Evolutionary conservation across 768 basidiomycete species (phyloP).

Genomic region (Butyriboletus loyo): DNA sequence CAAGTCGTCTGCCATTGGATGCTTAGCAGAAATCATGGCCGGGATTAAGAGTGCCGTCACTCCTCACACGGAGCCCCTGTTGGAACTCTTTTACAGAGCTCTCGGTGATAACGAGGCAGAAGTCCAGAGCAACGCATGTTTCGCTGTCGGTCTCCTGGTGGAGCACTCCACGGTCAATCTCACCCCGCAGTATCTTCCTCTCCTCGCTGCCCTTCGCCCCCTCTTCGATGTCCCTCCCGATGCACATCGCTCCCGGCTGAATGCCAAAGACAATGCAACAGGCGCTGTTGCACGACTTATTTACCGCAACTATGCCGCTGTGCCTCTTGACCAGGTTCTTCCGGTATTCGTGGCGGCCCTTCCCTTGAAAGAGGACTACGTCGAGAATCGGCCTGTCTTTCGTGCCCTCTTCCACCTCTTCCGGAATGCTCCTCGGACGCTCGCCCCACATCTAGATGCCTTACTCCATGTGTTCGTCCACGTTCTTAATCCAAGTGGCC

Average conservation of each 20-base stretch:
- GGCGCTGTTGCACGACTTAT: slow-evolving; percentile 91
- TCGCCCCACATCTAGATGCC: slow-evolving; percentile 74
- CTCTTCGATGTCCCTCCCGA: slow-evolving; percentile 69
- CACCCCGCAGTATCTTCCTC: slow-evolving; percentile 70
- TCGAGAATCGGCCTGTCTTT: slow-evolving; percentile 91
- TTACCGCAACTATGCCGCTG: slow-evolving; percentile 66
- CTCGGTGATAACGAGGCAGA: slow-evolving; percentile 85
- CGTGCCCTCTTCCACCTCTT: slow-evolving; percentile 86
- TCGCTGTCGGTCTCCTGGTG: slow-evolving; percentile 87
- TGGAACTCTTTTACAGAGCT: slow-evolving; percentile 81
- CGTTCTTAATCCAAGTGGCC: slow-evolving; percentile 72
- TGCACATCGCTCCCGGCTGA: slow-evolving; percentile 62
- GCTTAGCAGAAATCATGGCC: slow-evolving; percentile 91
- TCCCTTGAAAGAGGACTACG: slow-evolving; percentile 82
- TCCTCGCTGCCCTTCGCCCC: slow-evolving; percentile 78
- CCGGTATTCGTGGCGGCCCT: slow-evolving; percentile 79
- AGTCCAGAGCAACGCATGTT: slow-evolving; percentile 94
- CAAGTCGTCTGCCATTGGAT: slow-evolving; percentile 89
- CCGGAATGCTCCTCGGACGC: slow-evolving; percentile 64
- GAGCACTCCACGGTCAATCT: slow-evolving; percentile 84
- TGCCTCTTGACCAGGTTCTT: slow-evolving; percentile 90
- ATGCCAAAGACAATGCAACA: slow-evolving; percentile 95
- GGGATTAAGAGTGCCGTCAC: slow-evolving; percentile 88
- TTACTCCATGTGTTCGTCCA: slow-evolving; percentile 76
- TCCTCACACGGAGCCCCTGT: slow-evolving; percentile 74